Conservation (phyloP, 202 grass and related monocot species). For the Carex arenaria region DNA sequence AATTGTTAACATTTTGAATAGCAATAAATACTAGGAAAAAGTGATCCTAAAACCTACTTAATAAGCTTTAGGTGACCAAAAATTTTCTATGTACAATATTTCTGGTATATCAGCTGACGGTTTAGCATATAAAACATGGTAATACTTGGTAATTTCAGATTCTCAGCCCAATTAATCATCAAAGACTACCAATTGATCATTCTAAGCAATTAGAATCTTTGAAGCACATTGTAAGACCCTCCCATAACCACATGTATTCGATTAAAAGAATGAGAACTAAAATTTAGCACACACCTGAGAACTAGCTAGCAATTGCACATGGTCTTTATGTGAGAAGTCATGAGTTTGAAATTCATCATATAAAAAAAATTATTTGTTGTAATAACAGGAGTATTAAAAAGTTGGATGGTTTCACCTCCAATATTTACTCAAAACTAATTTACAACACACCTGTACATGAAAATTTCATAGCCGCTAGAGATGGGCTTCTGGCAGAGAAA, state of each 20-base stretch:
- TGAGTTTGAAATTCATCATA: too few relatives aligned
- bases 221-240: background rate
- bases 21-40: background rate
- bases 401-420: too few relatives aligned
- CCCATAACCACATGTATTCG: background rate
- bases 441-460: slow-evolving; percentile 59
- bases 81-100: background rate
- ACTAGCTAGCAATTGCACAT: too few relatives aligned
- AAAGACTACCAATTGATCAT: background rate
- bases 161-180: too few relatives aligned
- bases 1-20: background rate
- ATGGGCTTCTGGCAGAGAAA: slow-evolving; percentile 74
- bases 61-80: background rate
- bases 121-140: background rate
- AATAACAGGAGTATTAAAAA: too few relatives aligned
- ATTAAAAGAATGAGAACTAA: background rate
- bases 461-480: slow-evolving; percentile 39
- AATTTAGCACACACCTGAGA: background rate
- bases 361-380: too few relatives aligned
- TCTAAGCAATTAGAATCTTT: background rate
- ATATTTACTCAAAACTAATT: background rate
- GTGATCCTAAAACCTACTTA: background rate
- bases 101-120: too few relatives aligned
- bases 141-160: too few relatives aligned
- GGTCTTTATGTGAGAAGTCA: too few relatives aligned